Evolutionary conservation across 805 yeast species (phyloP), one percentile per base, ranked within the genome.

Genomic region (Candida vaughaniae): DNA sequence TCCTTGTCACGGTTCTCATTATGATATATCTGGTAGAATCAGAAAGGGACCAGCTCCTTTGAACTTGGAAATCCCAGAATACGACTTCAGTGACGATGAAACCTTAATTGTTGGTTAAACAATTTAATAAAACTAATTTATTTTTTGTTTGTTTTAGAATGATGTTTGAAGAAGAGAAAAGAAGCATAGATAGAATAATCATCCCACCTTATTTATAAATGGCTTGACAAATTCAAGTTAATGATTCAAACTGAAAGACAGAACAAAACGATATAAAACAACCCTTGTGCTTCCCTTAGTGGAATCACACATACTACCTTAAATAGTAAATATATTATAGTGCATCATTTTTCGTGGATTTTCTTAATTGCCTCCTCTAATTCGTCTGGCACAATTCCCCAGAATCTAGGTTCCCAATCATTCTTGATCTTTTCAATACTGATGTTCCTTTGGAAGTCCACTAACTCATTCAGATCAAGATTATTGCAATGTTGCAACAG

Each of bases 1-100:
- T 73, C 99, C 99, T 51, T 93, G 99, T 77, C 99, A 95, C 78
- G 99, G 99, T 80, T 91, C 98, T 63, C 99, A 95, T 71, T 93
- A 93, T 73, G 99, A 93, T 74, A 95, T 95, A 73, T 90, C 97
- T 48, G 99, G 99, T 69, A 91, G 99, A 83, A 91, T 93, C 66
- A 88, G 99, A 82, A 91, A 81, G 76, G 99, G 99, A 56, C 99
- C 99, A 56, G 99, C 99, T 64, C 99, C 99, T 62, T 80, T 88
- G 69, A 93, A 93, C 78, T 80, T 93, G 75, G 99, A 93, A 77
- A 77, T 93, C 57, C 99, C 99, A 56, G 75, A 78, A 55, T 93
- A 93, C 66, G 87, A 81, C 53, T 85, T 93, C 63, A 57, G 77
- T 45, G 80, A 76, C 47, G 82, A 73, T 38, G 95, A 85, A 61